phyloP scores from a whole-genome alignment of 768 basidiomycete genomes.

The Lactarius hatsudake region DNA sequence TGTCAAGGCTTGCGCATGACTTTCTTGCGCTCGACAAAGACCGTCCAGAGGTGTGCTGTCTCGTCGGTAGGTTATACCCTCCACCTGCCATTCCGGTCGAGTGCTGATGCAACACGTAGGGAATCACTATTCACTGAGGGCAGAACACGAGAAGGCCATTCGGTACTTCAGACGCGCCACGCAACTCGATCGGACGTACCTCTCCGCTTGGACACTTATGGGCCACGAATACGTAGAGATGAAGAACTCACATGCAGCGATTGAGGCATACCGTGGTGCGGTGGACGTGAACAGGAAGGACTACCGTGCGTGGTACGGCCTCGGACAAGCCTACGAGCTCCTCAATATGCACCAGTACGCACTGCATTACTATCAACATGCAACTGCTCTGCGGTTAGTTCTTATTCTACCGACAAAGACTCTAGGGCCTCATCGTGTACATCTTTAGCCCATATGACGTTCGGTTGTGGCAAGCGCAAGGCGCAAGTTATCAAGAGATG shows the following conservation, averaged over 20 bases:
- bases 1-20: conserved; percentile 89
- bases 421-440: conserved; percentile 3
- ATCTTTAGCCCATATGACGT: conserved; percentile 84
- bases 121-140: conserved; percentile 93
- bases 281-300: conserved; percentile 96
- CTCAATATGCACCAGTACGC: conserved; percentile 97
- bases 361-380: conserved; percentile 93
- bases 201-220: conserved; percentile 98
- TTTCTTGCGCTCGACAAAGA: conserved; percentile 88
- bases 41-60: conserved; percentile 92
- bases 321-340: conserved; percentile 96
- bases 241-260: conserved; percentile 99
- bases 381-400: conserved; percentile 81
- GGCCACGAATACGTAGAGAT: conserved; percentile 98
- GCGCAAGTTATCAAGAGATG: conserved; percentile 90
- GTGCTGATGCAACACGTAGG: conserved; percentile 46
- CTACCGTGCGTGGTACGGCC: conserved; percentile 97
- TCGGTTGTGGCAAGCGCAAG: conserved; percentile 93
- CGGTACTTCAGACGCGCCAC: conserved; percentile 93
- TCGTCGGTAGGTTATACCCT: conserved; percentile 66
- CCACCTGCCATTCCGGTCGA: neutral
- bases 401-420: neutral
- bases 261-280: conserved; percentile 94
- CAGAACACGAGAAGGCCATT: conserved; percentile 94
- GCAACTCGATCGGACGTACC: conserved; percentile 91